These are phyloP conservation scores for Nitzschia putrida DNA, from an alignment of 108 stramenopile species.

Conservation along the genomic window DNA sequence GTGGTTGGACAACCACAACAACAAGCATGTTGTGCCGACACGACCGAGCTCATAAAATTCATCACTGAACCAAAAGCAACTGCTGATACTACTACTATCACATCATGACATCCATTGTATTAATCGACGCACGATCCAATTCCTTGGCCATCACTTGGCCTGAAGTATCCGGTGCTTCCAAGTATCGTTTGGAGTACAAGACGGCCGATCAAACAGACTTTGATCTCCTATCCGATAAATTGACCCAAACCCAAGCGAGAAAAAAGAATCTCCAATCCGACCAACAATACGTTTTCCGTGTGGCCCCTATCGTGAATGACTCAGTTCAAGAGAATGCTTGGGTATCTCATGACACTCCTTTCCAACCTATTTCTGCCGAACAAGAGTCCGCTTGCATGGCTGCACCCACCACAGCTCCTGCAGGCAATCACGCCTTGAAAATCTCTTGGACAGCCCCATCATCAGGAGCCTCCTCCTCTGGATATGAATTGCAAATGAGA, in stretches of 20 bases:
- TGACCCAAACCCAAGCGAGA: constrained; percentile 59
- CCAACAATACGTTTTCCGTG: constrained; percentile 64
- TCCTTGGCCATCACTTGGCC: constrained; percentile 78
- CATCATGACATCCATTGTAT: constrained; percentile 34
- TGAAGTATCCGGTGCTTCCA: constrained; percentile 33
- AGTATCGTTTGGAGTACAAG: constrained; percentile 66
- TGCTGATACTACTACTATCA: too few species aligned
- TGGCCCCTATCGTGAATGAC: constrained; percentile 40
- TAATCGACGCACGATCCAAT: constrained; percentile 64
- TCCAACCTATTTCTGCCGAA: constrained; percentile 34
- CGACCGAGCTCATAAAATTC: neutral
- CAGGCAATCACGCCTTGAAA: constrained; percentile 48
- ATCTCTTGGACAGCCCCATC: constrained; percentile 52
- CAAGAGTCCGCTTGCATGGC: constrained; percentile 39
- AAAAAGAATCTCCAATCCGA: constrained; percentile 61
- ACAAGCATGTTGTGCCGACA: neutral
- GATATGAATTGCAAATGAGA: constrained; percentile 81
- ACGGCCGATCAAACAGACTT: constrained; percentile 55
- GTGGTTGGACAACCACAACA: neutral
- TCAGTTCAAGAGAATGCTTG: constrained; percentile 26
- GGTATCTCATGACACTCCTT: constrained; percentile 40
- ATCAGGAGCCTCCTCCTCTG: constrained; percentile 14
- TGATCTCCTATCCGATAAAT: constrained; percentile 54
- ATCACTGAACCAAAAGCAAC: too few species aligned
- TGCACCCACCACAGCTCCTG: constrained; percentile 41